Percentiles rank a stretch among this genome's conserved stretches.
phyloP scores from a whole-genome alignment of 441 rosid genomes.

The Corymbia calophylla region DNA sequence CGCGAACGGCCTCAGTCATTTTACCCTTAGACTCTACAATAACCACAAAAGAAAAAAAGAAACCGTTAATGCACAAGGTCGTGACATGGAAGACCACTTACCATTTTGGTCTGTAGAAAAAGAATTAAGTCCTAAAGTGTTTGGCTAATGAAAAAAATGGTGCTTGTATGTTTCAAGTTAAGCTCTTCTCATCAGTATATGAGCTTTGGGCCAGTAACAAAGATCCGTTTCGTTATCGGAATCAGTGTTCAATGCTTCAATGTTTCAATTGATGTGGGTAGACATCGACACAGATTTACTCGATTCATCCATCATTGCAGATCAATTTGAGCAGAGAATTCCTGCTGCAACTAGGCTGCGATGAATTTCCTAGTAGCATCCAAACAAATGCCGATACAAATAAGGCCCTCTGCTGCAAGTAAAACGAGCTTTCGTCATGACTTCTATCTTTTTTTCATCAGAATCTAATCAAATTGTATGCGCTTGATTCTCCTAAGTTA shows the following conservation, averaged over 20 bases:
- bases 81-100: too few relatives aligned
- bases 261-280: too few relatives aligned
- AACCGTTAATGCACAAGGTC: too few relatives aligned
- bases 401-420: background rate
- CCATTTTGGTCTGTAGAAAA: too few relatives aligned
- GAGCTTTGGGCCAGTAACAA: background rate
- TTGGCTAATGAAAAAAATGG: background rate
- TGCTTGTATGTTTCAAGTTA: background rate
- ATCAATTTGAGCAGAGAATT: too few relatives aligned
- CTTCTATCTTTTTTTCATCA: background rate
- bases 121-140: too few relatives aligned
- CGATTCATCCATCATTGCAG: too few relatives aligned
- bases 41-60: background rate
- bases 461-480: background rate
- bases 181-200: background rate
- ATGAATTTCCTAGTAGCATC: too few relatives aligned
- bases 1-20: constrained; percentile 87
- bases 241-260: background rate
- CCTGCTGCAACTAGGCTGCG: too few relatives aligned
- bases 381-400: background rate
- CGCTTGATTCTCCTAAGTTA: constrained; percentile 57
- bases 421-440: background rate
- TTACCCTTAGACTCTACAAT: too few relatives aligned
- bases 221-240: background rate
- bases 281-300: too few relatives aligned